phyloP scores from a whole-genome alignment of 148 eudicot genomes.

The Limonium bicolor region DNA sequence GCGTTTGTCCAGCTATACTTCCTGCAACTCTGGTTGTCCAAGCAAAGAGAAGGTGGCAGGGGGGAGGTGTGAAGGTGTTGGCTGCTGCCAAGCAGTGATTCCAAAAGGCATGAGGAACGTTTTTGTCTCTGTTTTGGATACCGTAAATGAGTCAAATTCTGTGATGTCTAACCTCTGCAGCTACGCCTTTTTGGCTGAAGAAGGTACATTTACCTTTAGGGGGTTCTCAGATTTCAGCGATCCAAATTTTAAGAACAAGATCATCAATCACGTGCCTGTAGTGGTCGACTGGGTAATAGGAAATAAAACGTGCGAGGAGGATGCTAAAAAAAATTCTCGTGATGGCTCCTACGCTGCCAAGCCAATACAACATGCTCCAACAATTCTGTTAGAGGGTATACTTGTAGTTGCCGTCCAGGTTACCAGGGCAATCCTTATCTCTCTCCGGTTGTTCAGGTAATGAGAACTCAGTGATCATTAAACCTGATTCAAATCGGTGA shows the following conservation, averaged over 20 bases:
- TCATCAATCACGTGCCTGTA: conserved; percentile 2
- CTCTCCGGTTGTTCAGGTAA: conserved; percentile 18
- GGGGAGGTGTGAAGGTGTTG: background rate
- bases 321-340: background rate
- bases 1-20: background rate
- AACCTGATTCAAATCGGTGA: too few relatives aligned
- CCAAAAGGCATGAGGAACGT: background rate
- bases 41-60: background rate
- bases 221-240: conserved; percentile 6
- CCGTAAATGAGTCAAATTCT: background rate
- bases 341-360: conserved; percentile 13
- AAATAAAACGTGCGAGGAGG: conserved; percentile 10
- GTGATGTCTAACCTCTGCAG: background rate
- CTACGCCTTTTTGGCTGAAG: background rate
- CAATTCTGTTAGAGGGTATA: conserved; percentile 11
- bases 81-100: background rate
- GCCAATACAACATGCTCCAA: conserved; percentile 13
- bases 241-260: background rate
- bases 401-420: conserved; percentile 12
- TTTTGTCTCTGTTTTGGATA: background rate
- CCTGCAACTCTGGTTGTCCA: background rate
- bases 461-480: too few relatives aligned
- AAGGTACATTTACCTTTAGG: background rate
- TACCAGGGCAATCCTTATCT: conserved; percentile 24
- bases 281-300: conserved; percentile 22